A percentile compares a stretch with the other conserved stretches of the same genome.
Evolutionary conservation across 805 yeast genomes (phyloP).

Genomic region (Wickerhamiella galacta): DNA sequence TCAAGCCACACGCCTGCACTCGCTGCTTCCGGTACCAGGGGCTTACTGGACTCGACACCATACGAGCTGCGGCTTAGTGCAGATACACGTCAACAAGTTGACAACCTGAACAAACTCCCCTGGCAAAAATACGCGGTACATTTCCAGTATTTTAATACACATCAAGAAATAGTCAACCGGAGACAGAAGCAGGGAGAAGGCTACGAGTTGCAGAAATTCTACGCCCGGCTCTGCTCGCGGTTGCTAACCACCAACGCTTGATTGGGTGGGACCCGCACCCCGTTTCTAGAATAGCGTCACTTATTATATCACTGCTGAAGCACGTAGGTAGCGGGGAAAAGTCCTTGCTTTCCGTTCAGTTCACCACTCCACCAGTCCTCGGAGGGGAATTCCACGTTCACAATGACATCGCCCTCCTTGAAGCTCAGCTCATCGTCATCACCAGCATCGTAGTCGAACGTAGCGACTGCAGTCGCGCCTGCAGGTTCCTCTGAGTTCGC

Average conservation of each 20-base stretch:
- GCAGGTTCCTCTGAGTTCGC: constrained; percentile 8
- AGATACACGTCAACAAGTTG: constrained; percentile 28
- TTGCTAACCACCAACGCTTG: no score
- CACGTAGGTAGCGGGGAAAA: constrained; percentile 89
- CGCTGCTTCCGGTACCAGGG: no score
- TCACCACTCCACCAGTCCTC: constrained; percentile 97
- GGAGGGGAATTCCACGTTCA: constrained; percentile 73
- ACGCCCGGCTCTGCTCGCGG: constrained; percentile 4
- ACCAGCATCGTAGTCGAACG: constrained; percentile 69
- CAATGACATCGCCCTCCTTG: constrained; percentile 64
- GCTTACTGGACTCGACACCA: constrained; percentile 10
- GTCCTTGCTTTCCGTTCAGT: constrained; percentile 57
- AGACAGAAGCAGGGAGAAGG: constrained; percentile 18
- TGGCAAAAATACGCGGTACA: constrained; percentile 71
- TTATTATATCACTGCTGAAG: no score
- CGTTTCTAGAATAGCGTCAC: no score
- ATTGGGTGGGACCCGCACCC: no score
- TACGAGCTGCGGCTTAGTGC: constrained; percentile 18
- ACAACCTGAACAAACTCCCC: constrained; percentile 40
- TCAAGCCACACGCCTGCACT: no score
- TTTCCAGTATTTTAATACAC: constrained; percentile 62
- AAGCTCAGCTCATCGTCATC: constrained; percentile 86
- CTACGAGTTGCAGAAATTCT: constrained; percentile 13
- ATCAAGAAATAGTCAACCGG: constrained; percentile 73
- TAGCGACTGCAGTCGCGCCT: constrained; percentile 41